Base-by-base conservation (phyloP, 768 basidiomycete species). In the Crassisporium funariophilum region DNA sequence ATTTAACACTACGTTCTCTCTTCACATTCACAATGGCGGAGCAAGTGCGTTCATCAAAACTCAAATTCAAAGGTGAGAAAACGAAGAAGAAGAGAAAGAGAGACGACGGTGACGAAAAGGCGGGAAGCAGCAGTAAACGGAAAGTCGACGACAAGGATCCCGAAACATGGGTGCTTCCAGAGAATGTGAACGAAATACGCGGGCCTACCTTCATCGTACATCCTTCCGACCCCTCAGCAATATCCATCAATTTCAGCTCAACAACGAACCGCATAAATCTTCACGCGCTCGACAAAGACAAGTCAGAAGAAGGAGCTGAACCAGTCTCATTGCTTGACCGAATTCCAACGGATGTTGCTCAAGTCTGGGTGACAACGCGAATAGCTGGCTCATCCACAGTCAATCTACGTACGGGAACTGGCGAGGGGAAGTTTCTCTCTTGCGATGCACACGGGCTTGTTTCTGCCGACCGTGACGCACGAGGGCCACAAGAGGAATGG, bases 401-500 rank as follows among this genome's bases (percentile, higher is more conserved):
- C 61, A 95, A 95, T 62, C 69, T 95, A 49, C 83, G 93, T 16
- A 89, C 89, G 24, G 89, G 89, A 1, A 81, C 81, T n/a, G 88
- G 88, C 17, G 89, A 88, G 62, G 91, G 91, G 8, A 93, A 93
- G 67, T 97, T 94, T 64, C 70, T 97, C 37, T 91, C 89, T 6
- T 90, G 87, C 67, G 91, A 95, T 70, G 77, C 84, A 50, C 83
- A 91, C 57, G 93, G 93, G 5, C 72, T 92, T 15, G 86, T 95
- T 11, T 81, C 85, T 53, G 85, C 88, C 35, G 86, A 91, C 61
- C 75, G 89, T 36, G 93, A 97, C 59, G 93, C 93, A 20, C 79
- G 93, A 23, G 94, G 93, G 1, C 88, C 90, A 4, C 91, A 95
- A 65, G 93, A 97, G 65, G 93, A 95, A 66, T 97, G 92, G 90